Evolutionary conservation across 2,329 filamentous ascomycete species (phyloP), one percentile per base, ranked within the genome.

Genomic region (Cordyceps militaris): DNA sequence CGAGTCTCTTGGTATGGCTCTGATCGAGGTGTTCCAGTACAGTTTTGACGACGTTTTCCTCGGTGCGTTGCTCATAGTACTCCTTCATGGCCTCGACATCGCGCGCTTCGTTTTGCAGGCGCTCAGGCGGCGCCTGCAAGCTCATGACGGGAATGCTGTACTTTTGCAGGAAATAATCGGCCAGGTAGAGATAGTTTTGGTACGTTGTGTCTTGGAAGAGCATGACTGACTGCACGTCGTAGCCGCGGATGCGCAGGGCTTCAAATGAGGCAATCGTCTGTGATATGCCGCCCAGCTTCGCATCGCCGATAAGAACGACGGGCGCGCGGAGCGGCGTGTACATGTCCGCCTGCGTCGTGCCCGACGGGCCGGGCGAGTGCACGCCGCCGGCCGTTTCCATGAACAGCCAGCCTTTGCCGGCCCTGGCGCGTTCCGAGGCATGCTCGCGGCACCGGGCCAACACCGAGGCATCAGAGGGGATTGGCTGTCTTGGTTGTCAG

Each of bases 361-460:
- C 88, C 36, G 87, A 89, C 1, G 89, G 90, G 0, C 82, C 82
- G 0, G 90, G 90, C 0, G 89, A 93, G 61, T 93, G 84, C 0
- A 93, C 87, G 1, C 90, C 90, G 1, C 89, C 90, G 1, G 90
- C 89, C 1, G 90, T 94, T 69, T 95, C 90, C 47, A 94, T 76
- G 48, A 95, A 79, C 1, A 88, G 73, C 70, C 86, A 83, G n/a
- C 81, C 81, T 47, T 74, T 68, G 4, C 72, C 71, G 2, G 64
- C 63, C 21, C 67, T 64, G 3, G 79, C 75, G 56, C 74, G 75
- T n/a, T 71, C 63, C 7, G 70, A 67, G 1, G 79, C 73, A 56
- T 77, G 72, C 1, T 72, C 66, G 49, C 78, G 73, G 32, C 86
- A 75, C 8, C 73, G 71, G 2, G 70, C 65, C 4, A 85, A 66